These are phyloP conservation scores for Trichothecium roseum DNA, from an alignment of 2,329 filamentous ascomycete genomes.

Conservation along the genomic window DNA sequence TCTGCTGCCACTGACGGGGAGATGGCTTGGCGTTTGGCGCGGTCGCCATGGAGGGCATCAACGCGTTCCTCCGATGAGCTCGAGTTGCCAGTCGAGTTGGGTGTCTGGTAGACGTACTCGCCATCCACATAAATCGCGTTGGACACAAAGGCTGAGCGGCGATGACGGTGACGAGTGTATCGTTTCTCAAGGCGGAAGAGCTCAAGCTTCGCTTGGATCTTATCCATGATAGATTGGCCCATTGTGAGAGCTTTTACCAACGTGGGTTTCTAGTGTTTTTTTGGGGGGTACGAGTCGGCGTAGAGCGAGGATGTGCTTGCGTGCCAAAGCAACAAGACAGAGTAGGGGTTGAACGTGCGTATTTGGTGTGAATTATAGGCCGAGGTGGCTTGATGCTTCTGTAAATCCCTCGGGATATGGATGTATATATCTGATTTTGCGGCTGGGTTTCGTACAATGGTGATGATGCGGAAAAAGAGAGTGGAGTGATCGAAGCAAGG, in stretches of 20 bases:
- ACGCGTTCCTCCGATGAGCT: slow-evolving; percentile 35
- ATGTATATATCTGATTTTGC: too few relatives aligned
- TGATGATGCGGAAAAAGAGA: too few relatives aligned
- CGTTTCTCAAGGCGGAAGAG: slow-evolving; percentile 91
- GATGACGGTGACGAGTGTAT: slow-evolving; percentile 79
- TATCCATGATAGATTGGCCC: slow-evolving; percentile 44
- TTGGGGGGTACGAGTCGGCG: background rate
- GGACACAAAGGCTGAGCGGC: slow-evolving; percentile 80
- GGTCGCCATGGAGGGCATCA: slow-evolving; percentile 26
- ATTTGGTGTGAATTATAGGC: slow-evolving; percentile 1
- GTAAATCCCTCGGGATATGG: too few relatives aligned
- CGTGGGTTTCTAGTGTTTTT: slow-evolving; percentile 6
- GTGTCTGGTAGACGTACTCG: slow-evolving; percentile 77
- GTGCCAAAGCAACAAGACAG: too few relatives aligned
- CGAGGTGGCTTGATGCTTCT: too few relatives aligned
- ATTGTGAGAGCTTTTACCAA: slow-evolving; percentile 18
- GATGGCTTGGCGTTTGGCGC: slow-evolving; percentile 17
- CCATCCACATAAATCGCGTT: slow-evolving; percentile 90
- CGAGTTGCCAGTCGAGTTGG: slow-evolving; percentile 47
- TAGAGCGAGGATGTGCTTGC: background rate
- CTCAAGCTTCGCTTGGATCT: slow-evolving; percentile 64
- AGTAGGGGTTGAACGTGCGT: background rate
- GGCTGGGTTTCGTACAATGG: too few relatives aligned
- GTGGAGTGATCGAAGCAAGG: too few relatives aligned
- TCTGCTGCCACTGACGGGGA: slow-evolving; percentile 6